These are phyloP conservation scores for Leishmania mexicana DNA, from an alignment of 208 protist species.

Conservation along the genomic window DNA sequence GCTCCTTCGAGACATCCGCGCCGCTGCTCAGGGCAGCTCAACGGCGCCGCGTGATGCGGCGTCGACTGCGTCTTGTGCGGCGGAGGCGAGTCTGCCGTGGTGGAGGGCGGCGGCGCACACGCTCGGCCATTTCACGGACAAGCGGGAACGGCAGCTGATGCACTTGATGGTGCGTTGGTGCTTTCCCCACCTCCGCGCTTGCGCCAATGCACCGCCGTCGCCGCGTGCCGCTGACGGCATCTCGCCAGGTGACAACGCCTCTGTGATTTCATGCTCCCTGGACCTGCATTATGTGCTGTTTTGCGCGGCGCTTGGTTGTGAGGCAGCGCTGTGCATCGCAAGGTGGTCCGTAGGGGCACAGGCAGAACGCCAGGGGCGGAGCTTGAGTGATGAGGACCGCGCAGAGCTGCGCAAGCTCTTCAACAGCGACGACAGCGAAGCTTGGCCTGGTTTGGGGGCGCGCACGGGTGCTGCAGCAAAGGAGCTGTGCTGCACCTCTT, in stretches of 20 bases:
- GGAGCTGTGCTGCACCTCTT: constrained; percentile 26
- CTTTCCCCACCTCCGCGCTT: constrained; percentile 54
- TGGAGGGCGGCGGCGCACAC: constrained; percentile 10
- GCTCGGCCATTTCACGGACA: constrained; percentile 12
- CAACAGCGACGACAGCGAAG: not conserved
- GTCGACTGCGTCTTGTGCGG: not conserved
- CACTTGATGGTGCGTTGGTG: constrained; percentile 41
- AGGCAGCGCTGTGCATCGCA: constrained; percentile 38
- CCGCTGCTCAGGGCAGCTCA: constrained; percentile 4
- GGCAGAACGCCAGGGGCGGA: constrained; percentile 13
- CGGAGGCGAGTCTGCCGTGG: not conserved
- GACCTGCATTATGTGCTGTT: constrained; percentile 50
- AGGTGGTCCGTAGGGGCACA: constrained; percentile 33
- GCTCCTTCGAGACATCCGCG: constrained; percentile 17
- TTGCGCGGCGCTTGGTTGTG: constrained; percentile 31
- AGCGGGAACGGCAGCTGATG: constrained; percentile 23
- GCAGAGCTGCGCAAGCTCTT: constrained; percentile 3
- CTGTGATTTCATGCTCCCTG: constrained; percentile 14
- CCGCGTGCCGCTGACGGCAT: not conserved
- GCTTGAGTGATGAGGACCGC: not conserved
- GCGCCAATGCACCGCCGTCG: not conserved
- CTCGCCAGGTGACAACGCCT: constrained; percentile 7
- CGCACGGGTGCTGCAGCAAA: not conserved
- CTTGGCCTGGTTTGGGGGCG: too few relatives aligned
- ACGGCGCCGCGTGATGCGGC: not conserved